Conservation (phyloP, 352 stramenopile species). For the Globisporangium abappressorium region DNA sequence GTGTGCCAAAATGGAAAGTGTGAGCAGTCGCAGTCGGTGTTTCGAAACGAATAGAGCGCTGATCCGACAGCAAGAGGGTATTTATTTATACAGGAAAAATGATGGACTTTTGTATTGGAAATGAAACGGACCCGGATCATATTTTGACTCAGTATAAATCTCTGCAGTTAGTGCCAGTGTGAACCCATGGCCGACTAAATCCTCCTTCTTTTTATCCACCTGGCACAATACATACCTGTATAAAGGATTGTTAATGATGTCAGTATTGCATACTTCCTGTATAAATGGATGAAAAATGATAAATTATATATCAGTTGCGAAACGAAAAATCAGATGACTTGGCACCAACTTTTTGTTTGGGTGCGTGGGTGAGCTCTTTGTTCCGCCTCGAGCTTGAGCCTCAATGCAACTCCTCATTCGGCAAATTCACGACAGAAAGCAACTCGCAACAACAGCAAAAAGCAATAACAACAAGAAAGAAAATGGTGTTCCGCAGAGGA, state of each 20-base stretch:
- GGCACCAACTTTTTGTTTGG: background rate
- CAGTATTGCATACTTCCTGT: background rate
- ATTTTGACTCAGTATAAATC: background rate
- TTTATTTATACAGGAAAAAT: background rate
- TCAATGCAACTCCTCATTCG: conserved; percentile 6
- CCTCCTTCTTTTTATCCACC: background rate
- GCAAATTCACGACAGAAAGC: conserved; percentile 10
- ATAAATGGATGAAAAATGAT: background rate
- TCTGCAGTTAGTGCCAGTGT: background rate
- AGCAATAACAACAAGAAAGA: background rate
- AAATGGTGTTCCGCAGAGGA: conserved; percentile 37
- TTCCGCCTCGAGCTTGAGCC: background rate
- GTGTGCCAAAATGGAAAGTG: background rate
- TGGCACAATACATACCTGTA: background rate
- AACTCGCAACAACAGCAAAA: background rate
- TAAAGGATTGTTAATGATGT: background rate
- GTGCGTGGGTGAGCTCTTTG: conserved; percentile 8
- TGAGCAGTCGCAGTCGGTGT: background rate
- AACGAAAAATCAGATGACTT: background rate
- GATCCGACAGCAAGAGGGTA: background rate
- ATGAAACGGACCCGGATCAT: background rate
- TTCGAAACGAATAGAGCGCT: background rate
- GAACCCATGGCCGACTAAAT: background rate
- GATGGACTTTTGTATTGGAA: background rate
- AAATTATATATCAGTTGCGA: conserved; percentile 6